Base-by-base conservation (phyloP, 805 yeast species). In the Starmerella davenportii region DNA sequence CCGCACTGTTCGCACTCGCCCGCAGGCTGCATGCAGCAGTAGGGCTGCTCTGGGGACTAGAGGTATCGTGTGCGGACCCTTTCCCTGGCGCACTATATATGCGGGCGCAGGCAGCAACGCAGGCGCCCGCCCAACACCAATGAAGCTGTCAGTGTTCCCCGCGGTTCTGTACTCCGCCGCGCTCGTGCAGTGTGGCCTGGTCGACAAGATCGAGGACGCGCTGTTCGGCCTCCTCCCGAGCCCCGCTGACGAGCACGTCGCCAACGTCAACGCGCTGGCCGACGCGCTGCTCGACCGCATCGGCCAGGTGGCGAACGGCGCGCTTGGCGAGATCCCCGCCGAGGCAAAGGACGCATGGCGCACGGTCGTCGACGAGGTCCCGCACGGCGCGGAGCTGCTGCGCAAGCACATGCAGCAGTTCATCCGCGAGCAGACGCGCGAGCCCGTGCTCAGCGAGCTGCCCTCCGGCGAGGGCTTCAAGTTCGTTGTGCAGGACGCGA, bases 291-390 rank as follows among this genome's bases (percentile, higher is more conserved):
- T 54, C 32, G 31, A 72, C 65, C 16, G 33, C 21, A 28, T 48
- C 21, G 42, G 43, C 24, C 35, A 17, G 17, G 35, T 41, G 29
- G 42, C 46, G 16, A 42, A 43, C 16, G 49, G 41, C 24, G 42
- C 38, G 21, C 43, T 49, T 14, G 55, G 56, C 15, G 39, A 38
- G 9, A 35, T 54, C 17, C 58, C 59, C 20, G 33, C 24, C 23
- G 44, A 45, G 23, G 59, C 59, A 13, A 30, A 43, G 29, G 45
- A 36, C n/a, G 51, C 55, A 16, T 55, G 59, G 59, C 44, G 45
- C 35, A 43, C 49, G 5, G 59, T 55, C 21, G 35, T 55, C 18
- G 46, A 37, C 38, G 51, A 47, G 35, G 46, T 47, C 18, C 55
- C 57, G 28, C 30, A 44, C 32, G 53, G 52, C 29, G 55, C 56